Evolutionary conservation across 2,329 filamentous ascomycete genomes (phyloP).

Genomic region (Alternaria arbusti): DNA sequence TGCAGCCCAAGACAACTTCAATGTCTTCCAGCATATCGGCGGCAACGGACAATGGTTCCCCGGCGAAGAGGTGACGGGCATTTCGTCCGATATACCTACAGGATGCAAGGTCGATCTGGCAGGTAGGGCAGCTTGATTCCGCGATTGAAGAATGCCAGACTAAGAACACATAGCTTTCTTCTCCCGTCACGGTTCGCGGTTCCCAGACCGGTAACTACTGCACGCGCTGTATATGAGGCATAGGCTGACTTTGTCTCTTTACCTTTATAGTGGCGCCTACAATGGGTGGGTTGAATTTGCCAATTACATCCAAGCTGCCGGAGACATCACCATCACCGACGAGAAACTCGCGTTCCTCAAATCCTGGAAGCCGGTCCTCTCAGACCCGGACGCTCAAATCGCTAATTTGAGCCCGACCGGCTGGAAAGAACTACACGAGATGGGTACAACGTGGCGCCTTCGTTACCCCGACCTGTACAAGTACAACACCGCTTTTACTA

Average conservation of each 20-base stretch:
- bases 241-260: background rate
- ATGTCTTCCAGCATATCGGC: constrained; percentile 46
- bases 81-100: constrained; percentile 61
- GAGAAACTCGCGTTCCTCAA: constrained; percentile 62
- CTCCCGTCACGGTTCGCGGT: constrained; percentile 67
- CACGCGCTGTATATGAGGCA: background rate
- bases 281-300: constrained; percentile 57
- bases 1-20: constrained; percentile 32
- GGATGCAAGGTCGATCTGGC: constrained; percentile 67
- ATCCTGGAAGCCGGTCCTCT: constrained; percentile 65
- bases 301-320: constrained; percentile 58
- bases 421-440: constrained; percentile 65
- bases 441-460: constrained; percentile 59
- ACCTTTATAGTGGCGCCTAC: constrained; percentile 58
- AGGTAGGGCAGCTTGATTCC: background rate
- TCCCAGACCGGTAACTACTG: constrained; percentile 55
- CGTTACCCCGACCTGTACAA: constrained; percentile 58
- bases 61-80: constrained; percentile 59
- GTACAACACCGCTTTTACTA: constrained; percentile 59
- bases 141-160: background rate
- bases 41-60: constrained; percentile 51
- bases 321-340: constrained; percentile 59
- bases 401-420: constrained; percentile 66
- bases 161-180: constrained; percentile 55
- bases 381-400: constrained; percentile 62